These are phyloP conservation scores for Schizophyllum amplum DNA, from an alignment of 1,284 basidiomycete genomes.

Conservation along the genomic window DNA sequence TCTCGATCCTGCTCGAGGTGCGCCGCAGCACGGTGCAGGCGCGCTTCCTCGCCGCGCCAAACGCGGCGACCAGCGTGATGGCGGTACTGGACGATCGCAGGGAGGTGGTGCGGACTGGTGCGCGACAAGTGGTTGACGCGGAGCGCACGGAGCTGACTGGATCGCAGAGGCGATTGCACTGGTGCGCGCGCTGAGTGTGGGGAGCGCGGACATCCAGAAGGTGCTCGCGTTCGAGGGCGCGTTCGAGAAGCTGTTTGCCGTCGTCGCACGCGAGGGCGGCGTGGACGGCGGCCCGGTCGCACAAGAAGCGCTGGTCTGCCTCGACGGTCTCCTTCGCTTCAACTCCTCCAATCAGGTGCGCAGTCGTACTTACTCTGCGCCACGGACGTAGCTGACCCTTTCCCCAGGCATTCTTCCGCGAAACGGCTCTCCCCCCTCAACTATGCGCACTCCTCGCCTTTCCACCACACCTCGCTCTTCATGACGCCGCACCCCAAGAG, in stretches of 20 bases:
- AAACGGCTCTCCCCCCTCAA: slow-evolving; percentile 77
- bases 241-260: slow-evolving; percentile 93
- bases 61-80: slow-evolving; percentile 67
- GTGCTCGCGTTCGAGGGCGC: slow-evolving; percentile 95
- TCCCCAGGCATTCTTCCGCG: slow-evolving; percentile 89
- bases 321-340: slow-evolving; percentile 82
- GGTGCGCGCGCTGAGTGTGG: slow-evolving; percentile 74
- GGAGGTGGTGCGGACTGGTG: slow-evolving; percentile 81
- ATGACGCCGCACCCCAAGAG: slow-evolving; percentile 74
- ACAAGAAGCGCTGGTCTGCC: slow-evolving; percentile 79
- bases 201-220: slow-evolving; percentile 94
- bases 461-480: slow-evolving; percentile 60
- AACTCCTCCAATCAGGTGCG: slow-evolving; percentile 92
- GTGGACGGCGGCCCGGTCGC: slow-evolving; percentile 87
- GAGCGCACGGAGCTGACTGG: slow-evolving; percentile 8
- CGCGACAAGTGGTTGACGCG: slow-evolving; percentile 7
- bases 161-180: slow-evolving; percentile 72
- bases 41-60: slow-evolving; percentile 81
- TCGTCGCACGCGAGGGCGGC: slow-evolving; percentile 83
- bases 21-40: slow-evolving; percentile 76
- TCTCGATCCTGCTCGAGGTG: slow-evolving; percentile 75
- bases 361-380: slow-evolving; percentile 4
- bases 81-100: slow-evolving; percentile 71
- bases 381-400: slow-evolving; percentile 8
- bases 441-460: slow-evolving; percentile 84